Evolutionary conservation across 2,329 filamentous ascomycete genomes (phyloP).

Genomic region (Penicillium glabrum): DNA sequence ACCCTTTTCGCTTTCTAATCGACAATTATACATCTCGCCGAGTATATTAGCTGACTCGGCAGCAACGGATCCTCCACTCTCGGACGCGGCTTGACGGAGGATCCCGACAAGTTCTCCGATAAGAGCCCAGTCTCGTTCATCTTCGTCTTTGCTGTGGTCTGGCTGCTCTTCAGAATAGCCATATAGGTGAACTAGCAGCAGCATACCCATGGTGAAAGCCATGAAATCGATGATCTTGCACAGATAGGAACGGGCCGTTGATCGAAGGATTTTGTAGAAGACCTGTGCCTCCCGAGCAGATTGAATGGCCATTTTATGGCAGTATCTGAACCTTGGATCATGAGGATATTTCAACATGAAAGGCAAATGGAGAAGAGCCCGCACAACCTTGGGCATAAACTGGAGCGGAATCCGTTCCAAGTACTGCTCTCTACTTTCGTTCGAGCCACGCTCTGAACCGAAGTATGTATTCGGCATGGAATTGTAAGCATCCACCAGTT

Average conservation of each 20-base stretch:
- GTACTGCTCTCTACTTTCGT: conserved; percentile 26
- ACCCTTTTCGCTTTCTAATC: background rate
- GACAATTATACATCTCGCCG: conserved; percentile 33
- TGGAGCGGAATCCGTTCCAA: conserved; percentile 37
- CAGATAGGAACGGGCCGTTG: conserved; percentile 33
- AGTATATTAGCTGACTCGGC: conserved; percentile 44
- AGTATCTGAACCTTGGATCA: conserved; percentile 41
- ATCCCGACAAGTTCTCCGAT: conserved; percentile 33
- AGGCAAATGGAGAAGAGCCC: conserved; percentile 47
- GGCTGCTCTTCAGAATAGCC: conserved; percentile 30
- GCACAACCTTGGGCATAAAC: conserved; percentile 41
- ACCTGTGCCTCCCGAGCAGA: conserved; percentile 43
- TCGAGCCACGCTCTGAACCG: conserved; percentile 20
- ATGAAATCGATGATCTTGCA: conserved; percentile 52
- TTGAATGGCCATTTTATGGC: conserved; percentile 40
- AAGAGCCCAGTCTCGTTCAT: conserved; percentile 38
- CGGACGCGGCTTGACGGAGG: conserved; percentile 32
- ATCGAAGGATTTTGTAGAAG: conserved; percentile 39
- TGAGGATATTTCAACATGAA: conserved; percentile 44
- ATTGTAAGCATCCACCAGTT: conserved; percentile 35
- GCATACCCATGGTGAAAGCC: conserved; percentile 47
- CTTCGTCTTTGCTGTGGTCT: conserved; percentile 29
- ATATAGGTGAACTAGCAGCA: conserved; percentile 46
- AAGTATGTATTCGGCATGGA: conserved; percentile 33
- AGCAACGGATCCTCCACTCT: conserved; percentile 44